phyloP scores from a whole-genome alignment of 169 alveolate genomes.

The Besnoitia besnoiti region DNA sequence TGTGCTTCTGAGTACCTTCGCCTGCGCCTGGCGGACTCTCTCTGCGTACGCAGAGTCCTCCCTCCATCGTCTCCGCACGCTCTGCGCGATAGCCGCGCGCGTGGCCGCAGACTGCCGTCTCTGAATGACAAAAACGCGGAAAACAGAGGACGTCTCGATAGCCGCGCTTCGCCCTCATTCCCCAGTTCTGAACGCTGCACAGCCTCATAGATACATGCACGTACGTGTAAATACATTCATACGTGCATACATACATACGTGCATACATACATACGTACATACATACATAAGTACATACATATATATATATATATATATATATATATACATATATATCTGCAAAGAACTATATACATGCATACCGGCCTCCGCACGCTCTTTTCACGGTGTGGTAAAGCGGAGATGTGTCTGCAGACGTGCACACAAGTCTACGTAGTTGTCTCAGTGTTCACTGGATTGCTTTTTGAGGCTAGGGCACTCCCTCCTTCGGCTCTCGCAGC shows the following conservation, averaged over 20 bases:
- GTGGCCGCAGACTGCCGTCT: not conserved
- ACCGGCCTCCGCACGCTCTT: too few relatives aligned
- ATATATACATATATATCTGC: too few relatives aligned
- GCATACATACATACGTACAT: not conserved
- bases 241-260: not conserved
- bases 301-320: not conserved
- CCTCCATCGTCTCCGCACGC: not conserved
- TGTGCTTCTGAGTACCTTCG: too few relatives aligned
- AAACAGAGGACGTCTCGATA: not conserved
- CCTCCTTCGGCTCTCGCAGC: too few relatives aligned
- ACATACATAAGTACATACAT: too few relatives aligned
- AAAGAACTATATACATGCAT: too few relatives aligned
- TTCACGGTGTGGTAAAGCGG: too few relatives aligned
- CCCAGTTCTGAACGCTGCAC: not conserved
- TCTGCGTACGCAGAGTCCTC: not conserved
- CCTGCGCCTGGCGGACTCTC: not conserved
- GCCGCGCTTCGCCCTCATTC: not conserved
- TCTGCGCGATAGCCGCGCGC: not conserved
- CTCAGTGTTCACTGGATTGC: too few relatives aligned
- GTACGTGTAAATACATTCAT: too few relatives aligned
- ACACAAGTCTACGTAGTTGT: too few relatives aligned
- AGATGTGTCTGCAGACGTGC: too few relatives aligned
- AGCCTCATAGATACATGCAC: not conserved
- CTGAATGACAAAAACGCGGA: not conserved
- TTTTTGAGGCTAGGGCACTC: too few relatives aligned